Conservation (phyloP, 306 rosid species). For the Quercus dentata region DNA sequence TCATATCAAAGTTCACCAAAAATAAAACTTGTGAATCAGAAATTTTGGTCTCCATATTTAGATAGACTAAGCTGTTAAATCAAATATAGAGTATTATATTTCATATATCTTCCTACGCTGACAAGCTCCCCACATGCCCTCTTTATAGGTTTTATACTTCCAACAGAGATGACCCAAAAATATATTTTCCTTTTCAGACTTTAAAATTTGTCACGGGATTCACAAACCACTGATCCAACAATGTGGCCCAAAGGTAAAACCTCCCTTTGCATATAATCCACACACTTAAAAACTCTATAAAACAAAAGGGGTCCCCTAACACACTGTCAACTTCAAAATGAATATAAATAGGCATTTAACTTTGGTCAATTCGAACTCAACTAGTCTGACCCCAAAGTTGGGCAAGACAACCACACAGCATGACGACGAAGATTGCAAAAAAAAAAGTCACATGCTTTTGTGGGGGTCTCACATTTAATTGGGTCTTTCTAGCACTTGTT, state of each 20-base stretch:
- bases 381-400: not conserved
- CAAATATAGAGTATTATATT: not conserved
- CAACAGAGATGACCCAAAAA: not conserved
- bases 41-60: not conserved
- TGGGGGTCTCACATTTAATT: not conserved
- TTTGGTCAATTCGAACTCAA: constrained; percentile 19
- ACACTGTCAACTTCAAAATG: not conserved
- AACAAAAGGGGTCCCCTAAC: constrained; percentile 21
- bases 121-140: not conserved
- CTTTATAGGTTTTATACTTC: not conserved
- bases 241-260: constrained; percentile 14
- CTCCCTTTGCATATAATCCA: constrained; percentile 19
- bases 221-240: constrained; percentile 27
- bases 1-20: no score
- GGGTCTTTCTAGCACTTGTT: constrained; percentile 8
- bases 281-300: not conserved
- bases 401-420: constrained; percentile 17
- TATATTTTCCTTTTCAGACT: not conserved
- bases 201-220: constrained; percentile 28
- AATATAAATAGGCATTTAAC: not conserved
- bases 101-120: no score
- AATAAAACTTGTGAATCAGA: no score
- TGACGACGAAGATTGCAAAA: not conserved
- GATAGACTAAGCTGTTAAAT: not conserved
- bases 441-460: constrained; percentile 1